Base-by-base conservation (phyloP, 2,329 filamentous ascomycete genomes). In the Pseudopithomyces chartarum region DNA sequence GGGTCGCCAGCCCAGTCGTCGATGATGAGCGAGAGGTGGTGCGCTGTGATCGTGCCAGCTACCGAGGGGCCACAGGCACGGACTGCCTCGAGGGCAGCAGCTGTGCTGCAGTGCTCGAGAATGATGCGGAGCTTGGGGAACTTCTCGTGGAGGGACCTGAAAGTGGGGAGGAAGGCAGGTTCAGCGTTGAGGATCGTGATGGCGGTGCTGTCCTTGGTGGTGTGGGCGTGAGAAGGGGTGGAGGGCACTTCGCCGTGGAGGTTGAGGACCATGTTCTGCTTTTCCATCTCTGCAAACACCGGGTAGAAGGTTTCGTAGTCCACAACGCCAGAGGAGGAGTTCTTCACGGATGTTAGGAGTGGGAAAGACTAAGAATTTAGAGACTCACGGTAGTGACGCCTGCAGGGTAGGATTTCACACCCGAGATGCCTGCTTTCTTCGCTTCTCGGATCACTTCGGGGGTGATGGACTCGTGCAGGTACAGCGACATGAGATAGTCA, bases 261-360 rank as follows among this genome's bases (percentile, higher is more conserved):
- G 78, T 97, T 97, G 40, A 96, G 83, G n/a, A 96, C 84, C 72
- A 97, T 81, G 63, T 88, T 87, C 63, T 92, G 86, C 57, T 87
- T 80, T 73, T 97, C 90, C 93, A 98, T 97, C 62, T 91, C 90
- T n/a, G 83, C 85, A 71, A 98, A 96, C 13, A 94, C 90, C 6
- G 87, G 85, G 71, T 90, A 90, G 78, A 91, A 94, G 32, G 82
- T 78, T 58, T 87, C 85, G 68, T 91, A 86, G 55, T 86, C 84
- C 15, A 89, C 79, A 22, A 93, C 90, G 12, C 90, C 91, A 23
- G 84, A 85, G 34, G 81, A 80, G 3, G 84, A 87, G 69, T 88
- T 86, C 63, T 73, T 33, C 2, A 2, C 12, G 17, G n/a, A 5
- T 6, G 23, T 10, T 49, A 32, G 42, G 46, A 34, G 12, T 4